Evolutionary conservation across 495 filamentous ascomycete species (phyloP).

Genomic region (Xylaria telfairii): DNA sequence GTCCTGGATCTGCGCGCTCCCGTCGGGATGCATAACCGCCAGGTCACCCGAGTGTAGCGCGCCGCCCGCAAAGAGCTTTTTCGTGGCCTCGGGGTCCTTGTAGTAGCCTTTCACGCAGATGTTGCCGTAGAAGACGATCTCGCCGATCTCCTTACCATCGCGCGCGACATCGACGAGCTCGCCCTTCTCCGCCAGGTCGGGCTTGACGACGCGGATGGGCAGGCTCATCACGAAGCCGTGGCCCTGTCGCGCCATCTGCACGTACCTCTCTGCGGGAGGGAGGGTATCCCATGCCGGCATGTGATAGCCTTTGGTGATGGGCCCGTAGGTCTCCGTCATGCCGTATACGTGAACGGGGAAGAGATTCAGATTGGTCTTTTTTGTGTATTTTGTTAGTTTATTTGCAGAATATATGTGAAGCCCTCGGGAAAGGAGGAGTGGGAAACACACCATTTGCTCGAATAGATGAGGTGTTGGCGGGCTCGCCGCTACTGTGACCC

Average conservation of each 20-base stretch:
- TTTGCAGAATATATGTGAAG: background rate
- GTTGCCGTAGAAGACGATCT: conserved; percentile 90
- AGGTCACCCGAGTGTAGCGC: conserved; percentile 89
- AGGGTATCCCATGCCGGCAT: conserved; percentile 82
- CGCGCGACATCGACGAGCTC: conserved; percentile 75
- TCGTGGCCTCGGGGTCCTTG: conserved; percentile 86
- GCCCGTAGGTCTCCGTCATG: conserved; percentile 93
- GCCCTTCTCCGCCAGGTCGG: conserved; percentile 66
- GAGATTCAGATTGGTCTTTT: conserved; percentile 70
- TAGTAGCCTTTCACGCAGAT: conserved; percentile 93
- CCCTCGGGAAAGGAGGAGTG: background rate
- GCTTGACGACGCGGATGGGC: conserved; percentile 82
- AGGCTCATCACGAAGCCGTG: conserved; percentile 89
- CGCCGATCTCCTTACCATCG: conserved; percentile 89
- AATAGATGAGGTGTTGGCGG: conserved; percentile 90
- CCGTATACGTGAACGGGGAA: conserved; percentile 95
- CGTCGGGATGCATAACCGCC: conserved; percentile 90
- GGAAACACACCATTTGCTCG: conserved; percentile 74
- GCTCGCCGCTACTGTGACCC: conserved; percentile 90
- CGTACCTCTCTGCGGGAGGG: conserved; percentile 73
- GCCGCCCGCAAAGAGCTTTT: conserved; percentile 86
- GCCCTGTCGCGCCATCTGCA: conserved; percentile 85
- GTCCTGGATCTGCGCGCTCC: conserved; percentile 89
- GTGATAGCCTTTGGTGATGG: conserved; percentile 91
- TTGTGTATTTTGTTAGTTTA: background rate